These are phyloP conservation scores for Piromyces sp. DNA, from an alignment of 192 early-diverging fungal species.

Conservation along the genomic window DNA sequence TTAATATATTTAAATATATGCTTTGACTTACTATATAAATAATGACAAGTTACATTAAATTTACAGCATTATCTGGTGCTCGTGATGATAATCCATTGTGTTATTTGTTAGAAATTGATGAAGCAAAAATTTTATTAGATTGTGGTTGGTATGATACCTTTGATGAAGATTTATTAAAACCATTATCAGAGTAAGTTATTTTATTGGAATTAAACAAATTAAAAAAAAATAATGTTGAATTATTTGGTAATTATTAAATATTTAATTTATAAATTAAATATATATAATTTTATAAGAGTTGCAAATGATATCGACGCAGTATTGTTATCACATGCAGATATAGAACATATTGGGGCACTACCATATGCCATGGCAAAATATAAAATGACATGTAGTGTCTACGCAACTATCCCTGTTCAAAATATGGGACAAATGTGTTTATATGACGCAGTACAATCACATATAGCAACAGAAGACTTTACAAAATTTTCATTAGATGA, in stretches of 20 bases:
- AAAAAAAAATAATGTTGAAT: too few species aligned
- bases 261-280: too few species aligned
- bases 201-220: not conserved
- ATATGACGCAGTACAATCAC: constrained; percentile 61
- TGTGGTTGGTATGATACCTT: constrained; percentile 80
- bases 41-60: constrained; percentile 35
- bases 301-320: constrained; percentile 80
- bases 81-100: constrained; percentile 59
- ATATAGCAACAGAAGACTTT: constrained; percentile 51
- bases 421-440: constrained; percentile 76
- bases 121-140: constrained; percentile 81
- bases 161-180: constrained; percentile 43
- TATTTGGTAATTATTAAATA: too few species aligned
- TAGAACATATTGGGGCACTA: constrained; percentile 72
- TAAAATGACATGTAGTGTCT: constrained; percentile 68
- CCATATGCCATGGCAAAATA: constrained; percentile 59
- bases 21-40: too few species aligned
- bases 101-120: constrained; percentile 80
- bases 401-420: constrained; percentile 78
- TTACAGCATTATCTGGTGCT: constrained; percentile 73
- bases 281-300: constrained; percentile 25
- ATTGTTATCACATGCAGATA: constrained; percentile 73
- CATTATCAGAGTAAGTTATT: constrained; percentile 38
- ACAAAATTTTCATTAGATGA: constrained; percentile 55
- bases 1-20: too few species aligned